Evolutionary conservation across 2,329 filamentous ascomycete species (phyloP), one percentile per base, ranked within the genome.

Genomic region (Cladophialophora chaetospira): DNA sequence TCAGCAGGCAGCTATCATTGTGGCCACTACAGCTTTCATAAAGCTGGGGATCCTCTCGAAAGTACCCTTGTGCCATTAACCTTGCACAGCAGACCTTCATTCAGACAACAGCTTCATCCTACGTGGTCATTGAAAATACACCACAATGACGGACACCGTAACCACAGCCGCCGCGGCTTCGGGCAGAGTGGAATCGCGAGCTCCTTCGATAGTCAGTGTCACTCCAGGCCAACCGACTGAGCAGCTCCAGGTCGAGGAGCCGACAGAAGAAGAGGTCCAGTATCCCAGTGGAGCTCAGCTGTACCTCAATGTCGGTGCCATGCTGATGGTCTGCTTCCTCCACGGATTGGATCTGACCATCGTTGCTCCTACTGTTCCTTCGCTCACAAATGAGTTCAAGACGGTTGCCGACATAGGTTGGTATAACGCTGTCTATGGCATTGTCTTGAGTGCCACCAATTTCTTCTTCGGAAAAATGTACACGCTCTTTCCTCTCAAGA

Each of bases 401-500:
- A 68, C 64, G 11, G 61, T 75, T 0, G 62, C 71, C 23, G 68
- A 76, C n/a, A 70, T 74, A 3, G 66, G 67, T 13, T 77, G 74
- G 73, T 71, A 70, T 50, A 65, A 66, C n/a, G 57, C 64, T 2
- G 64, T 73, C 1, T 79, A 76, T 15, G 28, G 36, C 5, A 23
- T 72, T 75, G 55, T 67, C 79, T 51, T 77, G 74, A 1, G 58
- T 6, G 67, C 72, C 1, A 75, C 79, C 48, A 74, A 79, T 53
- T 71, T 75, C 1, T 71, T 75, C 1, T 75, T 72, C 63, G 79
- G 79, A 3, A 75, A 77, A 53, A 63, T 72, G 2, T 80, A 75
- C 66, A 78, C 73, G 46, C 77, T 72, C 61, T 77, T 75, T 63
- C 66, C 65, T 1, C 65, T 74, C 65, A 81, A 81, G 67, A 76